Evolutionary conservation across 2,329 filamentous ascomycete genomes (phyloP), one percentile per base, ranked within the genome.

Genomic region (Exophiala alcalophila): DNA sequence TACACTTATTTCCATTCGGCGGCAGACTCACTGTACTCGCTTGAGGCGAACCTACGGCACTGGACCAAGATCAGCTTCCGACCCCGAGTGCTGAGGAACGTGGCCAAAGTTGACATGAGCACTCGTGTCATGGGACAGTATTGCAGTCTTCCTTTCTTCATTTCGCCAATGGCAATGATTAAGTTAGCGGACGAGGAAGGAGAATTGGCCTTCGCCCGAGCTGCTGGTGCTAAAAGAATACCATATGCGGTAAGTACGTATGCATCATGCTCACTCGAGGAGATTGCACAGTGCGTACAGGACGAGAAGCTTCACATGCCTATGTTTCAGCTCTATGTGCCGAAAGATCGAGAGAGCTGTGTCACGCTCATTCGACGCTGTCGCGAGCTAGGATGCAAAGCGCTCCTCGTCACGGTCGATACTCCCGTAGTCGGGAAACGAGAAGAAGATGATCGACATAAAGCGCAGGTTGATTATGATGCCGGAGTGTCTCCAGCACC

Each of bases 401-500:
- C 54, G n/a, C 28, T 58, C 7, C 39, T 57, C n/a, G 44, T 57
- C 20, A 58, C 56, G 2, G 44, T 57, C 5, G 56, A 58, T 41
- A 50, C 54, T 10, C 47, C 54, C 7, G 51, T 74, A 10, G 66
- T 73, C 0, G 69, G 69, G 1, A 72, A 79, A 53, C 72, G 76
- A 12, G 76, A 80, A 49, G 74, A 73, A 2, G 76, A 80, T 47
- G 76, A 79, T 53, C 70, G 74, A 3, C 65, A 74, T 20, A 70
- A 70, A 20, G 67, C 67, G 2, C 67, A 70, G 21, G 65, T 69
- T 12, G 46, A 25, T 23, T 34, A 34, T 6, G 30, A 37, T 20
- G 27, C 32, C 19, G 49, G 44, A 4, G 40, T 42, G 9, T n/a
- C n/a, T n/a, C n/a, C n/a, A n/a, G n/a, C n/a, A n/a, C n/a, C n/a